Evolutionary conservation across 208 protist species (phyloP).

Genomic region (Naegleria gruberi): DNA sequence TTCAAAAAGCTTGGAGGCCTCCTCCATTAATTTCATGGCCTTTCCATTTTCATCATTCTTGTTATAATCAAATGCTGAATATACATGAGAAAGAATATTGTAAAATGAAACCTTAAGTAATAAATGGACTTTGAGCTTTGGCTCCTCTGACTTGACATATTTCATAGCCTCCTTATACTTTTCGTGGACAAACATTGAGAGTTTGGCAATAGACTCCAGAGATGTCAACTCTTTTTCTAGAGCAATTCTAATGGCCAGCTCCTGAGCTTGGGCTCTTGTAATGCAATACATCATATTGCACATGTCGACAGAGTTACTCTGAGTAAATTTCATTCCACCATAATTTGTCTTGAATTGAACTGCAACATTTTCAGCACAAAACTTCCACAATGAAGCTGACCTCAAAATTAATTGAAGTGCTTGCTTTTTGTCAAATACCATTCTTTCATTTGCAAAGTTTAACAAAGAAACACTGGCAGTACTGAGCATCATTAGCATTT

Average conservation of each 20-base stretch:
- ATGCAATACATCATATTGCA: not conserved
- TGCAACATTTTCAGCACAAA: not conserved
- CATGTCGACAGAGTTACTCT: not conserved
- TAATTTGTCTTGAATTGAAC: not conserved
- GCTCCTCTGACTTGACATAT: not conserved
- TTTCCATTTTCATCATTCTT: constrained; percentile 1
- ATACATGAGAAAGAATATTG: not conserved
- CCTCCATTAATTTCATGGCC: not conserved
- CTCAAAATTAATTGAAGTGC: not conserved
- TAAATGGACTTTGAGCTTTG: not conserved
- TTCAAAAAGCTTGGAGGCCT: not conserved
- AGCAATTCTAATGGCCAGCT: not conserved
- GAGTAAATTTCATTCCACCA: not conserved
- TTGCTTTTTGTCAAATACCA: not conserved
- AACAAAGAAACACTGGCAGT: not conserved
- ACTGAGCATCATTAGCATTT: not conserved
- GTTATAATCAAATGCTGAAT: not conserved
- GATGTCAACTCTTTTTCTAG: not conserved
- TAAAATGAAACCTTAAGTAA: not conserved
- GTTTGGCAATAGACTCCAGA: not conserved
- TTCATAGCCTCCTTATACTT: not conserved
- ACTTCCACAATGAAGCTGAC: not conserved
- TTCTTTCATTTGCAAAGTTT: not conserved
- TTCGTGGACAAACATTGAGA: not conserved
- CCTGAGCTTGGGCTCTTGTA: not conserved